phyloP scores from a whole-genome alignment of 2,329 filamentous ascomycete species.

The Ilyonectria destructans region DNA sequence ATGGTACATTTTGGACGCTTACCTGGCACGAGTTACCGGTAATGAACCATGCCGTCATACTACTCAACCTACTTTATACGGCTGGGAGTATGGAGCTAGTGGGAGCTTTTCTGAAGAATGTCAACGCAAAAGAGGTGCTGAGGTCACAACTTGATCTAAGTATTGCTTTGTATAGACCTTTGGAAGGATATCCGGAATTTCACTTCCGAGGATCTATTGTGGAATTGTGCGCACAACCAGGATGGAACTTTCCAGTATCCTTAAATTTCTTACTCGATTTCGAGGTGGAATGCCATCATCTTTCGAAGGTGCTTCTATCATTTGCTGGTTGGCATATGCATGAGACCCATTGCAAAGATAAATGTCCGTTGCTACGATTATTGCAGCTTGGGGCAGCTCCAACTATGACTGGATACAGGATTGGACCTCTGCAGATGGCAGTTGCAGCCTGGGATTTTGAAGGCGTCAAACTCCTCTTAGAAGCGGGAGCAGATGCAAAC shows the following conservation, averaged over 20 bases:
- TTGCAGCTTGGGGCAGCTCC: background rate
- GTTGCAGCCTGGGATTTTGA: background rate
- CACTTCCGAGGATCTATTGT: too few species aligned
- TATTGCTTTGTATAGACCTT: too few species aligned
- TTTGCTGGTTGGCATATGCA: too few species aligned
- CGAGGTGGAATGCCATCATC: too few species aligned
- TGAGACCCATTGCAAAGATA: background rate
- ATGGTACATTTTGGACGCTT: background rate
- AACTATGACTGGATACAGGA: background rate
- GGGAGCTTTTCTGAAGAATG: background rate
- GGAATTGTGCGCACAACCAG: too few species aligned
- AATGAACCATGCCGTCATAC: background rate
- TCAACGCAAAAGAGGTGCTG: background rate
- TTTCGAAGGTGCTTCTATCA: too few species aligned
- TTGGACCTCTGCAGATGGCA: background rate
- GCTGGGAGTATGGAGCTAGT: background rate
- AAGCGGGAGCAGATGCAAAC: too few species aligned
- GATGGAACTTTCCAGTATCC: too few species aligned
- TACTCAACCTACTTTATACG: background rate
- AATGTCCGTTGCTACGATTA: background rate
- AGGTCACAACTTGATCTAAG: background rate
- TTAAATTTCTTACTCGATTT: too few species aligned
- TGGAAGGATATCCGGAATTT: too few species aligned
- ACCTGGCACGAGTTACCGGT: background rate
- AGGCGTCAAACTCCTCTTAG: too few species aligned